Percentiles rank a stretch among this genome's conserved stretches.
These are phyloP conservation scores for Berkeleyomyces basicola DNA, from an alignment of 2,329 filamentous ascomycete genomes.

Conservation along the genomic window DNA sequence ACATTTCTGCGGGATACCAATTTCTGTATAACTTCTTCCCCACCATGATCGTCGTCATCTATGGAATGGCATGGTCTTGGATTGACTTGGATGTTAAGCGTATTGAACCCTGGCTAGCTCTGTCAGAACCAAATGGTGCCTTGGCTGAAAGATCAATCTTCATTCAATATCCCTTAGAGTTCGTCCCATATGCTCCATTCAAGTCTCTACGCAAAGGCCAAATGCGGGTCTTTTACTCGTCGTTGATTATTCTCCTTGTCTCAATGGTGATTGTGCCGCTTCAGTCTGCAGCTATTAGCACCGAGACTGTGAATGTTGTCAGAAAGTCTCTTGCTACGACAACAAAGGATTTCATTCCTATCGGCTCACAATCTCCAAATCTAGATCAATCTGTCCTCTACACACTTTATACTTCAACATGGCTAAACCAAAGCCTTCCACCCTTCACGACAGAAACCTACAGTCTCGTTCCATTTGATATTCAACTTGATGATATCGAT, in stretches of 20 bases:
- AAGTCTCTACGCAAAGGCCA: constrained; percentile 25
- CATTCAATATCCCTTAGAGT: constrained; percentile 34
- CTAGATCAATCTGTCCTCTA: constrained; percentile 26
- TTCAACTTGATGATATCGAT: neutral
- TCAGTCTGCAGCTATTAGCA: constrained; percentile 38
- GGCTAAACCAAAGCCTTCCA: constrained; percentile 29
- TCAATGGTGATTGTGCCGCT: constrained; percentile 39
- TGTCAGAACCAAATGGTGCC: constrained; percentile 31
- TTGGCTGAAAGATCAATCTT: constrained; percentile 29
- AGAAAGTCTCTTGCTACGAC: neutral
- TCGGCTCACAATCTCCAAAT: constrained; percentile 14
- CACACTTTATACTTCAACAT: constrained; percentile 28
- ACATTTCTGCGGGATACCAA: constrained; percentile 21
- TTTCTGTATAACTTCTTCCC: constrained; percentile 36
- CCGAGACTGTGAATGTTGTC: constrained; percentile 18
- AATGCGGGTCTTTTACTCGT: constrained; percentile 34
- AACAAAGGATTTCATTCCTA: constrained; percentile 14
- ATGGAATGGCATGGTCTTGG: constrained; percentile 41
- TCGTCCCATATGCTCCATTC: constrained; percentile 21
- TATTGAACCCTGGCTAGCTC: constrained; percentile 42
- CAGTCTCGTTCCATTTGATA: constrained; percentile 27
- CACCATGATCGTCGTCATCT: constrained; percentile 35
- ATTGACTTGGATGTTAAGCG: constrained; percentile 42
- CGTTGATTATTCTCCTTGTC: constrained; percentile 31
- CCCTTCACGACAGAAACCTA: constrained; percentile 28